phyloP scores from a whole-genome alignment of 257 asterid genomes.

The Forsythia suspensa region DNA sequence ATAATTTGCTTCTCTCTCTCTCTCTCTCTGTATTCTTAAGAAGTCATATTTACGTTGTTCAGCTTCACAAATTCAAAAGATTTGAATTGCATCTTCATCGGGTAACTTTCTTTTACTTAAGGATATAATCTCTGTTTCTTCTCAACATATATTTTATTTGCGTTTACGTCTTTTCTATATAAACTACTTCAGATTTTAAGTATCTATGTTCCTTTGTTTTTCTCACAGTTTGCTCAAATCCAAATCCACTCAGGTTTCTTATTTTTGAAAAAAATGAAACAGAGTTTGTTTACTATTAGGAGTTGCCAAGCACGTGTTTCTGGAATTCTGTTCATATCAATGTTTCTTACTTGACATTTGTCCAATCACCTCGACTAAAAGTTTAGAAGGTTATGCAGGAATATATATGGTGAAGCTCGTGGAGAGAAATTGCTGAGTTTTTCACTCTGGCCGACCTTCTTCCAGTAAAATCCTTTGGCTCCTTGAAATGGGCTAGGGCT shows the following conservation, averaged over 20 bases:
- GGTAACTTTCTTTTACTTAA: background rate
- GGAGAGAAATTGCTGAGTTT: constrained; percentile 42
- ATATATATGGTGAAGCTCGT: constrained; percentile 48
- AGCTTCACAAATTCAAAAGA: background rate
- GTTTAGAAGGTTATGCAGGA: constrained; percentile 40
- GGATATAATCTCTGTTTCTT: too few relatives aligned
- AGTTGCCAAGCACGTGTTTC: background rate
- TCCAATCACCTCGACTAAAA: too few relatives aligned
- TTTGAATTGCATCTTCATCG: background rate
- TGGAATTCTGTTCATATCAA: constrained; percentile 21
- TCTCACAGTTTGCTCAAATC: background rate
- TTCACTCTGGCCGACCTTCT: constrained; percentile 65
- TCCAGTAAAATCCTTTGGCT: constrained; percentile 26
- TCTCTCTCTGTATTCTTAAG: too few relatives aligned
- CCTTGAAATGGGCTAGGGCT: constrained; percentile 44
- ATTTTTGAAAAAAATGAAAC: too few relatives aligned
- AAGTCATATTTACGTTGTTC: too few relatives aligned
- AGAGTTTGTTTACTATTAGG: too few relatives aligned
- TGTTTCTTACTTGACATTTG: background rate
- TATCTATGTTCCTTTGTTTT: background rate
- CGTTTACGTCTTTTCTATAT: background rate
- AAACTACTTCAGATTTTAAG: background rate
- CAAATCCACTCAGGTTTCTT: too few relatives aligned
- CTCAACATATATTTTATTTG: background rate
- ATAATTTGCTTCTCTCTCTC: background rate